phyloP scores from a whole-genome alignment of 148 eudicot genomes.

The Arctostaphylos glauca region DNA sequence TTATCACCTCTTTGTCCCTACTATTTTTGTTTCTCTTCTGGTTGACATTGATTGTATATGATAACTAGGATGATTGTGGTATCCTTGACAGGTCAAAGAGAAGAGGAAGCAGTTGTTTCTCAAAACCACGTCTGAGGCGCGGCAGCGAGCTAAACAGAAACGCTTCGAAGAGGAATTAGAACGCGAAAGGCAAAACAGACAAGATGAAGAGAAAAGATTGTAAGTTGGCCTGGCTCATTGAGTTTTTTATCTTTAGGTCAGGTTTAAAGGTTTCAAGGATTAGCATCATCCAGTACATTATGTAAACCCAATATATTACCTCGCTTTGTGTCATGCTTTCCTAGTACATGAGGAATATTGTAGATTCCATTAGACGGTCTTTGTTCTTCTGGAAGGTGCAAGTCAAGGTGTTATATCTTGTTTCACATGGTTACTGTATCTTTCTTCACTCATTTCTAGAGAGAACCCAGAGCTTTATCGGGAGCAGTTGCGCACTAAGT shows the following conservation, averaged over 20 bases:
- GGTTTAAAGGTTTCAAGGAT: neutral
- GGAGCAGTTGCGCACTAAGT: conserved; percentile 67
- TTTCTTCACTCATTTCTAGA: conserved; percentile 34
- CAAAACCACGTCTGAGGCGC: conserved; percentile 90
- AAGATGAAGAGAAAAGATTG: conserved; percentile 88
- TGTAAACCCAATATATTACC: neutral
- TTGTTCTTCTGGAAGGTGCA: neutral
- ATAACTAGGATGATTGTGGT: conserved; percentile 11
- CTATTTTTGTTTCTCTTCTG: neutral
- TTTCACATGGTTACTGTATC: neutral
- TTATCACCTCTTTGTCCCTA: neutral
- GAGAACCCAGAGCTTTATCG: conserved; percentile 88
- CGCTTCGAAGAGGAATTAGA: conserved; percentile 80
- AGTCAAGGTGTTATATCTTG: neutral
- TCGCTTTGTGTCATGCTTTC: neutral
- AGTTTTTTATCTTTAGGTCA: neutral
- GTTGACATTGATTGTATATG: neutral
- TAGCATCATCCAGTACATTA: conserved; percentile 1
- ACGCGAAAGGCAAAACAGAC: conserved; percentile 69
- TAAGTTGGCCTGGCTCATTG: conserved; percentile 33
- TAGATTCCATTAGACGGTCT: neutral
- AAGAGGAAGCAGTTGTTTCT: conserved; percentile 85
- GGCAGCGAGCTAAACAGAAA: conserved; percentile 94
- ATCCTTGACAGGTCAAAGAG: conserved; percentile 65
- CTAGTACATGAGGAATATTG: neutral